These are phyloP conservation scores for Cordia subcordata DNA, from an alignment of 257 asterid genomes.

Conservation along the genomic window DNA sequence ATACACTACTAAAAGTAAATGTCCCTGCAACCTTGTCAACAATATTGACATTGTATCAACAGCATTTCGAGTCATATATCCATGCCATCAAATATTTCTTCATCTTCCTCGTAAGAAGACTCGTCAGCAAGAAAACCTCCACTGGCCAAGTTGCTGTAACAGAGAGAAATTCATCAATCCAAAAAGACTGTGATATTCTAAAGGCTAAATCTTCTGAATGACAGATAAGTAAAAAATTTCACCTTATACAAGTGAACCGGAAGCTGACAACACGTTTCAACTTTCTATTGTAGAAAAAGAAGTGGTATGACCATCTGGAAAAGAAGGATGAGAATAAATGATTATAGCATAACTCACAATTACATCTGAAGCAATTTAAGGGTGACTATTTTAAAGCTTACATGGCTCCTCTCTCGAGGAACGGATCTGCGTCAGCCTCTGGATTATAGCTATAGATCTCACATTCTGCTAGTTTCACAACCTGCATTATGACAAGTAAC, in stretches of 20 bases:
- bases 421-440: conserved; percentile 84
- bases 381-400: conserved; percentile 22
- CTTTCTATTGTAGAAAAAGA: conserved; percentile 93
- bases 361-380: no score
- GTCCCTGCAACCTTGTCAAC: not conserved
- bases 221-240: conserved; percentile 11
- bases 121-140: conserved; percentile 35
- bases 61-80: conserved; percentile 45
- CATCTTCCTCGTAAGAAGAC: conserved; percentile 47
- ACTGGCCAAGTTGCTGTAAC: conserved; percentile 59
- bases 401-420: conserved; percentile 87
- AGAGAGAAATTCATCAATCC: conserved; percentile 6
- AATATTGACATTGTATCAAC: not conserved
- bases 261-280: conserved; percentile 87
- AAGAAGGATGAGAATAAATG: not conserved
- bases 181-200: not conserved
- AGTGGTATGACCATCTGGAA: conserved; percentile 88
- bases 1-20: no score
- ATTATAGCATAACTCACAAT: not conserved
- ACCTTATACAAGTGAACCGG: conserved; percentile 91
- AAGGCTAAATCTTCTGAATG: not conserved
- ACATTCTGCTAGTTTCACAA: conserved; percentile 79
- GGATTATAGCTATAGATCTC: conserved; percentile 89
- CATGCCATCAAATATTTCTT: conserved; percentile 76
- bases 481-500: conserved; percentile 47